Evolutionary conservation across 768 basidiomycete genomes (phyloP).

Genomic region (Rhodotorula taiwanensis): DNA sequence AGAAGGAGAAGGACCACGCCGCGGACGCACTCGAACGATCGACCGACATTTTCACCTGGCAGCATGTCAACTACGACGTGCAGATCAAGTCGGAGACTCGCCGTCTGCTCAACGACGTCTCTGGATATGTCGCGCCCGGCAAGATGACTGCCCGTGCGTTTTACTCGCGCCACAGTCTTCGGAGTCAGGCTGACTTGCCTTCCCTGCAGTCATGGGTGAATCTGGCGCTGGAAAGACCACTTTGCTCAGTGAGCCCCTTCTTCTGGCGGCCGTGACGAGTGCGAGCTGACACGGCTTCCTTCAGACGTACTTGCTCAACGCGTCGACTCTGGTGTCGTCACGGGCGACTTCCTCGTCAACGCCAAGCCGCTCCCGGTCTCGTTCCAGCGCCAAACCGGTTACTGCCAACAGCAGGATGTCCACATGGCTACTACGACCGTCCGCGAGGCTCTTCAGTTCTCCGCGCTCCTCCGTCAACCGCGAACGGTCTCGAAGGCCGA

Average conservation of each 20-base stretch:
- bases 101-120: constrained; percentile 35
- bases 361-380: constrained; percentile 46
- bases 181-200: too few species aligned
- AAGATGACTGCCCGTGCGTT: constrained; percentile 38
- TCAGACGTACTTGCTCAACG: constrained; percentile 41
- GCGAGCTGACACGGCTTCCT: background rate
- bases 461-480: constrained; percentile 48
- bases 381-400: constrained; percentile 48
- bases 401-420: constrained; percentile 42
- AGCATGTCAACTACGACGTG: constrained; percentile 32
- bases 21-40: constrained; percentile 23
- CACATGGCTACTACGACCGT: constrained; percentile 48
- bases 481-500: constrained; percentile 43
- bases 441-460: constrained; percentile 48
- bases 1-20: constrained; percentile 21
- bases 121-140: constrained; percentile 43
- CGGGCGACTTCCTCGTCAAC: constrained; percentile 50
- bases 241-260: constrained; percentile 30
- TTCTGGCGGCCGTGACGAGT: too few species aligned
- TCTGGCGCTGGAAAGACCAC: constrained; percentile 45
- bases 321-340: constrained; percentile 48
- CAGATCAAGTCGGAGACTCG: constrained; percentile 34
- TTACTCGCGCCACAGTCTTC: constrained; percentile 36
- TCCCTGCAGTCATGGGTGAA: constrained; percentile 8
- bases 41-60: constrained; percentile 36